Percentiles rank a stretch among this genome's conserved stretches.
These are phyloP conservation scores for Aschersonia sp. DNA, from an alignment of 2,329 filamentous ascomycete genomes.

Conservation along the genomic window DNA sequence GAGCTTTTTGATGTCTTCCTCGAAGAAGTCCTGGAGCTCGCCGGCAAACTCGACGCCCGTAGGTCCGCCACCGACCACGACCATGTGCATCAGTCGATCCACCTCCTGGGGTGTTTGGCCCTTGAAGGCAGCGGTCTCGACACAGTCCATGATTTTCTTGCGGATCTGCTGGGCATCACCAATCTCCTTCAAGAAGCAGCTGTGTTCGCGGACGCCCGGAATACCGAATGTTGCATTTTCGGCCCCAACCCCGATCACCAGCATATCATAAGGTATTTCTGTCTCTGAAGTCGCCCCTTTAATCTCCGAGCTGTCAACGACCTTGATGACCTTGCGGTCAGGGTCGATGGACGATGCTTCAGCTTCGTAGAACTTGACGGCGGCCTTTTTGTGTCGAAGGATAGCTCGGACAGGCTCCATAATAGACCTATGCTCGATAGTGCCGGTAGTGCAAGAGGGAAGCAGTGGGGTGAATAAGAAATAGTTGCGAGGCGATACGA, in stretches of 20 bases:
- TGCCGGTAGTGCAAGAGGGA: slow-evolving; percentile 92
- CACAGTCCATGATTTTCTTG: slow-evolving; percentile 99
- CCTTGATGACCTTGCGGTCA: slow-evolving; percentile 74
- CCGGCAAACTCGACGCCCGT: slow-evolving; percentile 97
- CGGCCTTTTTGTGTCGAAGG: slow-evolving; percentile 82
- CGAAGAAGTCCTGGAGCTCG: slow-evolving; percentile 97
- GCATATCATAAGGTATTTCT: slow-evolving; percentile 94
- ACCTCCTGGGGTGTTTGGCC: slow-evolving; percentile 79
- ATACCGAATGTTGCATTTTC: slow-evolving; percentile 99
- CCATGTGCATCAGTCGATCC: slow-evolving; percentile 94
- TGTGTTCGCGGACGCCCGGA: slow-evolving; percentile 85
- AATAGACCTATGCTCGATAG: slow-evolving; percentile 97
- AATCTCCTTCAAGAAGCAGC: slow-evolving; percentile 98
- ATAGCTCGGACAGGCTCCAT: slow-evolving; percentile 99
- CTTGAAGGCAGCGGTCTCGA: slow-evolving; percentile 97
- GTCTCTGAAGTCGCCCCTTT: slow-evolving; percentile 71
- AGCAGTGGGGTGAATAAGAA: slow-evolving; percentile 98
- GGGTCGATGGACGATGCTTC: slow-evolving; percentile 93
- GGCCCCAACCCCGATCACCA: slow-evolving; percentile 91
- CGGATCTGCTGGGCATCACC: slow-evolving; percentile 90
- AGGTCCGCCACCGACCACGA: slow-evolving; percentile 83
- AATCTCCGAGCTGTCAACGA: slow-evolving; percentile 86
- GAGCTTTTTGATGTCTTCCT: slow-evolving; percentile 95
- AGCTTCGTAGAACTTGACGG: slow-evolving; percentile 95
- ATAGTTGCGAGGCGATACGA: slow-evolving; percentile 97